These are phyloP conservation scores for Fusarium staphyleae DNA, from an alignment of 2,329 filamentous ascomycete species.

Conservation along the genomic window DNA sequence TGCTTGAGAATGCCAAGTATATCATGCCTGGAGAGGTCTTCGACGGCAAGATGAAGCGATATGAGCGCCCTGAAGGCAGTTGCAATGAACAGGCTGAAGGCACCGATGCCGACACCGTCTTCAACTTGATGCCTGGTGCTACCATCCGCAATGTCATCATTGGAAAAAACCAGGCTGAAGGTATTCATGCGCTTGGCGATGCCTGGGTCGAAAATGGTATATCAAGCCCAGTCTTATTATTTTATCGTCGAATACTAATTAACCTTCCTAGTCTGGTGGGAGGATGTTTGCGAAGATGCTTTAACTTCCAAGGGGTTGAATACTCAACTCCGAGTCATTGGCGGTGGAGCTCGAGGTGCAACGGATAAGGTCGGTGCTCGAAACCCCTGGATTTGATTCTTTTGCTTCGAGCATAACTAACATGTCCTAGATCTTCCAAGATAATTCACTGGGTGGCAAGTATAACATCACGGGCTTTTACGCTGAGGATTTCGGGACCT, in stretches of 20 bases:
- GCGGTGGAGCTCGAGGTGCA: constrained; percentile 40
- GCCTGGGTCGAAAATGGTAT: constrained; percentile 44
- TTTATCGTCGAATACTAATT: neutral
- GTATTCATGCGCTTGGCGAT: constrained; percentile 43
- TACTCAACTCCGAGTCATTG: constrained; percentile 42
- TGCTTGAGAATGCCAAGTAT: constrained; percentile 42
- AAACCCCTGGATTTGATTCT: neutral
- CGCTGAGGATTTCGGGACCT: constrained; percentile 41
- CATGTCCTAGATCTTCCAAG: constrained; percentile 39
- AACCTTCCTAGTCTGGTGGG: constrained; percentile 40
- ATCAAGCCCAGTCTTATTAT: neutral
- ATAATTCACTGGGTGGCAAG: constrained; percentile 43
- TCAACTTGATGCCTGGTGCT: constrained; percentile 46
- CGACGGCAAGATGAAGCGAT: constrained; percentile 48
- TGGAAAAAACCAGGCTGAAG: constrained; percentile 47
- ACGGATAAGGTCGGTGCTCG: constrained; percentile 38
- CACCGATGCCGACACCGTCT: constrained; percentile 50
- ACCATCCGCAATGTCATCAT: constrained; percentile 51
- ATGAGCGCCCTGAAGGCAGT: constrained; percentile 49
- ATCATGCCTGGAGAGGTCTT: constrained; percentile 44
- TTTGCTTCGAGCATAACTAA: fast-evolving
- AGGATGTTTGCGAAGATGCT: constrained; percentile 43
- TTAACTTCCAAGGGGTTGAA: constrained; percentile 42
- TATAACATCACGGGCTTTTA: constrained; percentile 45
- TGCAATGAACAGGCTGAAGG: constrained; percentile 56